Conservation (phyloP, 169 alveolate species). For the Cryptosporidium sp. region DNA sequence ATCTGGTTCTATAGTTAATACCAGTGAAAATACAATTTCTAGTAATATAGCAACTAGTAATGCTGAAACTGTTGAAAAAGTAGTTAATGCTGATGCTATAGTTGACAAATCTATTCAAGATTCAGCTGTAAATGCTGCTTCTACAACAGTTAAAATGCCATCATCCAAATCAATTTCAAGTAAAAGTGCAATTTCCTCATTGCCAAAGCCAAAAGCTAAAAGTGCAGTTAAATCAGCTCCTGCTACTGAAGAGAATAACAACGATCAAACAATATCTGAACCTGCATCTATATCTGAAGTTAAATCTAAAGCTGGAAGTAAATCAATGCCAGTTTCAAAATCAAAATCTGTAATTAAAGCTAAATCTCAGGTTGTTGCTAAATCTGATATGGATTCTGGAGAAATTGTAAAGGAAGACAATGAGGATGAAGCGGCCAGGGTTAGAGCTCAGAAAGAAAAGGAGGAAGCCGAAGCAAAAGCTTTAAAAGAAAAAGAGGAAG, state of each 20-base stretch:
- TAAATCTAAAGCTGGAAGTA: conserved; percentile 19
- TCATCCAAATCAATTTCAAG: conserved; percentile 2
- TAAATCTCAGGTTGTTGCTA: too few species aligned
- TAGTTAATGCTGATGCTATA: not conserved
- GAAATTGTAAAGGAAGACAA: conserved; percentile 9
- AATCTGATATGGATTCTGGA: not conserved
- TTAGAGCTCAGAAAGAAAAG: conserved; percentile 29
- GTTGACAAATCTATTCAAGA: not conserved
- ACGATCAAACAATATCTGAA: not conserved
- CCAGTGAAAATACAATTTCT: not conserved
- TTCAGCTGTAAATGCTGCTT: not conserved
- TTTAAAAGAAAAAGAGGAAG: too few species aligned
- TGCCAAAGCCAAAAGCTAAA: conserved; percentile 58
- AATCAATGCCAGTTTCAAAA: not conserved
- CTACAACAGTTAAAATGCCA: not conserved
- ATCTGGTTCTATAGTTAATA: not conserved
- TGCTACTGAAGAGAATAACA: not conserved
- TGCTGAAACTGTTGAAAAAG: not conserved
- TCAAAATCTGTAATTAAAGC: not conserved
- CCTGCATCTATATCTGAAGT: not conserved
- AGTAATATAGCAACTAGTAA: not conserved
- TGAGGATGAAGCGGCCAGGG: too few species aligned
- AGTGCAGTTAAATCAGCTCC: conserved; percentile 13
- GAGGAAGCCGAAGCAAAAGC: not conserved
- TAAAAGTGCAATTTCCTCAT: conserved; percentile 27